Conservation (phyloP, 2,329 filamentous ascomycete genomes). For the Parasarocladium wereldwijsianum region DNA sequence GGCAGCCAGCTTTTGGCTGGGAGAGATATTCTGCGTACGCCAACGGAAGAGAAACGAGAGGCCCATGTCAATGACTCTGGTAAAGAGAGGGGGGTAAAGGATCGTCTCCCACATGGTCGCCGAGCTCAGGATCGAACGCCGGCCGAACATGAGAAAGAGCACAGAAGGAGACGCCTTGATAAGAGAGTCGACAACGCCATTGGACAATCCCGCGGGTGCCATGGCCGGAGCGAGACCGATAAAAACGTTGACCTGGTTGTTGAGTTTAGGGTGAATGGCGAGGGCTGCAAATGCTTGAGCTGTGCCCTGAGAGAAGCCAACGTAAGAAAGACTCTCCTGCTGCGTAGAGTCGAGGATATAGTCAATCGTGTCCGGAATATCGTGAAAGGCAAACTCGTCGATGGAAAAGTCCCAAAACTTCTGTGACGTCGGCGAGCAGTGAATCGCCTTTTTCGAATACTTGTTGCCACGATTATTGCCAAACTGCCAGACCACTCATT, state of each 20-base stretch:
- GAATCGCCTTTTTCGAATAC: slow-evolving; percentile 89
- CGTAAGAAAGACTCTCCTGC: slow-evolving; percentile 78
- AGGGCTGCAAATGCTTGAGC: slow-evolving; percentile 92
- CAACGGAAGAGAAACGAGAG: slow-evolving; percentile 81
- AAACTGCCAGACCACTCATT: slow-evolving; percentile 37
- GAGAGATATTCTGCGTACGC: slow-evolving; percentile 69
- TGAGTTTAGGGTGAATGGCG: slow-evolving; percentile 81
- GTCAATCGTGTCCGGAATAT: slow-evolving; percentile 87
- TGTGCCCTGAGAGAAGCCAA: slow-evolving; percentile 94
- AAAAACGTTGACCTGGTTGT: slow-evolving; percentile 88
- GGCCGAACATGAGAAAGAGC: slow-evolving; percentile 82
- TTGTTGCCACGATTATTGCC: slow-evolving; percentile 98
- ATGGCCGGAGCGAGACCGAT: slow-evolving; percentile 93
- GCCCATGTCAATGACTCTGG: slow-evolving; percentile 70
- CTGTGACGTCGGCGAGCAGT: slow-evolving; percentile 55
- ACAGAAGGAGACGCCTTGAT: slow-evolving; percentile 89
- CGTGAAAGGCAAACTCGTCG: slow-evolving; percentile 94
- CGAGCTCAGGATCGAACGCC: slow-evolving; percentile 79
- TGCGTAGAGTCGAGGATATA: slow-evolving; percentile 78
- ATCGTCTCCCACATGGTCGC: slow-evolving; percentile 97
- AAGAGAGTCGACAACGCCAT: slow-evolving; percentile 80
- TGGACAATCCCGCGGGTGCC: slow-evolving; percentile 82
- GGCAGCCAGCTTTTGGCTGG: slow-evolving; percentile 81
- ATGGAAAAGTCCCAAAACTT: slow-evolving; percentile 98
- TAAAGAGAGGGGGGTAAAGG: slow-evolving; percentile 86